Base-by-base conservation (phyloP, 2,329 filamentous ascomycete genomes). In the Plectosphaerella cucumerina region DNA sequence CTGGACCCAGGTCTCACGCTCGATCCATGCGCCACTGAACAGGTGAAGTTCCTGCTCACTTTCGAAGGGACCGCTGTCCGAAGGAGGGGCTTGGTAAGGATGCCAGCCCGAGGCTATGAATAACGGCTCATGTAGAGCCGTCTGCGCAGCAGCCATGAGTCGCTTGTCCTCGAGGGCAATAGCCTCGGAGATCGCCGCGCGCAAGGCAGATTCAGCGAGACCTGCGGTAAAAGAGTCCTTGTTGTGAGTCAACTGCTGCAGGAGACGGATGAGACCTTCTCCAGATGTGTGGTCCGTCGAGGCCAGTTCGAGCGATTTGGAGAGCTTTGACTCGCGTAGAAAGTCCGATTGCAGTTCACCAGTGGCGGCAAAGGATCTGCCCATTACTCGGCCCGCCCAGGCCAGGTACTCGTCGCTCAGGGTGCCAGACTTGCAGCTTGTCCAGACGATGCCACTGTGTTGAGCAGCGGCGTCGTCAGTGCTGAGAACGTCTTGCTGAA, bases 341-440 rank as follows among this genome's bases (percentile, higher is more conserved):
- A 88, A 72, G 46, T 80, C 80, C 34, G 73, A 65, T 15, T 84
- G 81, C 6, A 90, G 77, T 50, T 82, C 75, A 2, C 91, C 91
- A 23, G 84, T 89, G 15, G 88, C 81, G 37, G 87, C 85, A 68
- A 92, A 97, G 0, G 90, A 86, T 63, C 90, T 82, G 8, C 95
- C 94, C 43, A 97, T 75, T 2, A 92, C 87, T 55, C 86, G 81
- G 3, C 89, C 92, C 43, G 89, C 88, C 95, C 95, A 99, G 1
- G 89, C 73, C 1, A 90, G 72, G 64, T 94, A 97, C 15, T 83
- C 79, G 22, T 80, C 72, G 50, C 84, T 87, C 15, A 86, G 74
- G 2, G 79, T 71, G 35, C 78, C 73, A n/a, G 80, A 76, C 52
- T 81, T 77, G 58, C 90, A 88, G 41, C 88, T 91, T 62, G 86